Evolutionary conservation across 495 filamentous ascomycete species (phyloP).

Genomic region (Pyronema domesticum): DNA sequence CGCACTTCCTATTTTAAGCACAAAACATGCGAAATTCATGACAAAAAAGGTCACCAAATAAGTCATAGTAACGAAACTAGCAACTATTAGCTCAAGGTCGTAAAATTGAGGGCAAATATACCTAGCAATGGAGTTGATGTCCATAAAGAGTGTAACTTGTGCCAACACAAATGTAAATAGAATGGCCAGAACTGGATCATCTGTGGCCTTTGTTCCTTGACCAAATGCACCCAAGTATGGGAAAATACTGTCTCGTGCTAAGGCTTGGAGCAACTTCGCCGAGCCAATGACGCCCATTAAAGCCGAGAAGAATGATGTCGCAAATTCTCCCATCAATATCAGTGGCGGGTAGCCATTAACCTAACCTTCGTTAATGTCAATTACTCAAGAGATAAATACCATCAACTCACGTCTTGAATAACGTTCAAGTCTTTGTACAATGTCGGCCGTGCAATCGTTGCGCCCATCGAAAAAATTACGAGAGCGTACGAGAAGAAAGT

Average conservation of each 20-base stretch:
- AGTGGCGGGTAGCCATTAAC: slow-evolving; percentile 54
- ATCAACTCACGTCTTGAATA: slow-evolving; percentile 43
- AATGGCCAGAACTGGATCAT: slow-evolving; percentile 65
- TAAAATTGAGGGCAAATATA: slow-evolving; percentile 27
- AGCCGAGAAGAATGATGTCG: slow-evolving; percentile 66
- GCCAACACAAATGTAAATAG: slow-evolving; percentile 57
- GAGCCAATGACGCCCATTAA: slow-evolving; percentile 78
- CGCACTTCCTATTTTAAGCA: slow-evolving; percentile 80
- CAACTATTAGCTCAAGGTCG: not conserved
- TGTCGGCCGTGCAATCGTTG: slow-evolving; percentile 54
- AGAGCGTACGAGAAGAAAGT: slow-evolving; percentile 60
- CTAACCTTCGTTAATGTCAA: slow-evolving; percentile 16
- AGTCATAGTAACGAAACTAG: slow-evolving; percentile 51
- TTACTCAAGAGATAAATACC: not conserved
- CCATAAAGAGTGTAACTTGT: slow-evolving; percentile 64
- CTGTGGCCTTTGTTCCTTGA: slow-evolving; percentile 52
- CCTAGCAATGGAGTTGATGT: slow-evolving; percentile 76
- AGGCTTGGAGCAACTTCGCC: slow-evolving; percentile 72
- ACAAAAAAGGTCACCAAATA: slow-evolving; percentile 63
- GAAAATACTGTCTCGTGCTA: slow-evolving; percentile 62
- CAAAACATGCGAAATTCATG: slow-evolving; percentile 72
- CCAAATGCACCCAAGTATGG: slow-evolving; percentile 60
- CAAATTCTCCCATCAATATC: slow-evolving; percentile 66
- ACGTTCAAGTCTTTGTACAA: slow-evolving; percentile 61
- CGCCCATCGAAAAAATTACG: slow-evolving; percentile 66